Base-by-base conservation (phyloP, 495 filamentous ascomycete species). In the Penicillium turbatum region DNA sequence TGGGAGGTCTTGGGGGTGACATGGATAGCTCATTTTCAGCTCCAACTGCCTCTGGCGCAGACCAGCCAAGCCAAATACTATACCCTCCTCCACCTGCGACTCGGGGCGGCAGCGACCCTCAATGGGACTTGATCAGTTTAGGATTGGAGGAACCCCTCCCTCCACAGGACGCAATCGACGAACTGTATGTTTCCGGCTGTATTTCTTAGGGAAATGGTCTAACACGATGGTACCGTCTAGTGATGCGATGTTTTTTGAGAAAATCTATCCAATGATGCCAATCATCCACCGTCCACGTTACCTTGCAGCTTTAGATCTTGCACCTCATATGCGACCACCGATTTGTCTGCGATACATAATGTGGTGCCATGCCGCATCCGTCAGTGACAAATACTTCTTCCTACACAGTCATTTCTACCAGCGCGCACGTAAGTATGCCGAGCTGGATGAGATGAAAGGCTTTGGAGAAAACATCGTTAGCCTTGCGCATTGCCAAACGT, bases 61-160 rank as follows among this genome's bases (percentile, higher is more conserved):
- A 64, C 30, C 49, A 66, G 16, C 27, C 57, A 32, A 49, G 30
- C 7, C 63, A 61, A 38, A 35, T 47, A 16, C 53, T 63, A 37
- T 62, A 64, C 19, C 43, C 61, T 26, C 54, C 49, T n/a, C 40
- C 57, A 8, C 27, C 56, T 8, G 49, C 47, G 48, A 77, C 48
- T 70, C 79, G 54, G 19, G 29, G 12, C 11, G 17, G 11, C 69
- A 73, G 50, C 51, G 58, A 55, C 74, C 77, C 71, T 76, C 85
- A 67, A 66, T 96, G 90, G 92, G 92, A 97, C 61, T 88, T 99
- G 86, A 95, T 99, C 46, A 85, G 89, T 24, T 69, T 99, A 46
- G 95, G 92, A 13, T 66, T 99, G 50, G 91, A 97, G 54, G 93
- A 99, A 65, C 89, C 95, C 45, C 73, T 97, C 30, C 93, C 93